phyloP scores from a whole-genome alignment of 331 rosid species.

The Rosa hybrid region DNA sequence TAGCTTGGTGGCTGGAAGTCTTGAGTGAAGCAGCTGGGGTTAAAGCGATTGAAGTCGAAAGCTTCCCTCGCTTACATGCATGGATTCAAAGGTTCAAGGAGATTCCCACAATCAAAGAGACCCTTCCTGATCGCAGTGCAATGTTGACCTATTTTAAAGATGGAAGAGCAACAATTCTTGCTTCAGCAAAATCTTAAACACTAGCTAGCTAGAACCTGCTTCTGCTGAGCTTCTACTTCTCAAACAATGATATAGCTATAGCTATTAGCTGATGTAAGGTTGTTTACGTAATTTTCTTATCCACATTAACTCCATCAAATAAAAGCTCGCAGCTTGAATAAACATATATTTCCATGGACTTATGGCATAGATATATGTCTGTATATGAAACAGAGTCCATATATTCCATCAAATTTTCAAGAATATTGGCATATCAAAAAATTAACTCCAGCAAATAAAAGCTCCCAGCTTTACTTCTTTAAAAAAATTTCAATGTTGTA shows the following conservation, averaged over 20 bases:
- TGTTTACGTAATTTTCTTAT: background rate
- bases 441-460: too few relatives aligned
- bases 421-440: too few relatives aligned
- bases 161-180: background rate
- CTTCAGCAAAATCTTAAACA: background rate
- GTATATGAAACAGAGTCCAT: too few relatives aligned
- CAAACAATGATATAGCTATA: background rate
- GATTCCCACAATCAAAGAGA: conserved; percentile 15
- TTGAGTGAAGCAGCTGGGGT: conserved; percentile 15
- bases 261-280: background rate
- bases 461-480: too few relatives aligned
- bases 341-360: too few relatives aligned
- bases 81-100: conserved; percentile 30
- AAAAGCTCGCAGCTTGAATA: too few relatives aligned
- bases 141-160: conserved; percentile 16
- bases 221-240: background rate
- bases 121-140: conserved; percentile 9
- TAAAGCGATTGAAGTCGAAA: conserved; percentile 13
- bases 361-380: too few relatives aligned
- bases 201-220: background rate
- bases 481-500: too few relatives aligned
- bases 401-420: too few relatives aligned
- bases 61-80: conserved; percentile 24
- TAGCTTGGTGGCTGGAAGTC: conserved; percentile 16
- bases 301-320: background rate